Percentiles rank a stretch among this genome's conserved stretches.
These are phyloP conservation scores for Colletotrichum sp. DNA, from an alignment of 2,329 filamentous ascomycete genomes.

Conservation along the genomic window DNA sequence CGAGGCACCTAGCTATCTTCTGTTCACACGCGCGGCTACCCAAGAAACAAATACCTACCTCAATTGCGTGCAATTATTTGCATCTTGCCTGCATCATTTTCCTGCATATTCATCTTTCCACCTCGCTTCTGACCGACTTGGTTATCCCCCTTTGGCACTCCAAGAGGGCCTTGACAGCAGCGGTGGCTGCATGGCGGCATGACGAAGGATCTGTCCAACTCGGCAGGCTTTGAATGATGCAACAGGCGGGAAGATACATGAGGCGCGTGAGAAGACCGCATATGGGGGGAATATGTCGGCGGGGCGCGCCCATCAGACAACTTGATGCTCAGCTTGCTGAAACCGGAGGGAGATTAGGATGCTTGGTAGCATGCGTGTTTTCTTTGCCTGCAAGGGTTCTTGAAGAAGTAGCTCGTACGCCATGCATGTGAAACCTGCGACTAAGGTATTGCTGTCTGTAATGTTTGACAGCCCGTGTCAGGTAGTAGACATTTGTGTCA, in stretches of 20 bases:
- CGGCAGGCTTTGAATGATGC: background rate
- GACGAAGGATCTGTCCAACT: background rate
- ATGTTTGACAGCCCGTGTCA: background rate
- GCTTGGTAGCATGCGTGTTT: background rate
- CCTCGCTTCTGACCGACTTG: background rate
- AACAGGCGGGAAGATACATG: background rate
- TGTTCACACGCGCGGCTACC: background rate
- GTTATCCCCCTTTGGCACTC: background rate
- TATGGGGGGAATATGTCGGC: background rate
- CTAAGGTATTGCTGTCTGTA: background rate
- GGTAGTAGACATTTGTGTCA: no score
- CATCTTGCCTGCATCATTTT: background rate
- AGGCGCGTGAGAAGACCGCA: background rate
- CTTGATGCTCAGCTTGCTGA: background rate
- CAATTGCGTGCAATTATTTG: background rate
- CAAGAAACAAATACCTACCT: background rate
- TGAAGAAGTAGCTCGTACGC: background rate
- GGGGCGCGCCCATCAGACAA: background rate
- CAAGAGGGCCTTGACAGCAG: background rate
- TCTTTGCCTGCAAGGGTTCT: background rate
- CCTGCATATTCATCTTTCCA: background rate
- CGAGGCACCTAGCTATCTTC: background rate
- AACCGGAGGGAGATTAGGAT: background rate
- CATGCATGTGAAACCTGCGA: background rate
- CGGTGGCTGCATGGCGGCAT: background rate